A percentile compares a stretch with the other conserved stretches of the same genome.
Evolutionary conservation across 805 yeast species (phyloP).

Genomic region (Wickerhamiella azyma): DNA sequence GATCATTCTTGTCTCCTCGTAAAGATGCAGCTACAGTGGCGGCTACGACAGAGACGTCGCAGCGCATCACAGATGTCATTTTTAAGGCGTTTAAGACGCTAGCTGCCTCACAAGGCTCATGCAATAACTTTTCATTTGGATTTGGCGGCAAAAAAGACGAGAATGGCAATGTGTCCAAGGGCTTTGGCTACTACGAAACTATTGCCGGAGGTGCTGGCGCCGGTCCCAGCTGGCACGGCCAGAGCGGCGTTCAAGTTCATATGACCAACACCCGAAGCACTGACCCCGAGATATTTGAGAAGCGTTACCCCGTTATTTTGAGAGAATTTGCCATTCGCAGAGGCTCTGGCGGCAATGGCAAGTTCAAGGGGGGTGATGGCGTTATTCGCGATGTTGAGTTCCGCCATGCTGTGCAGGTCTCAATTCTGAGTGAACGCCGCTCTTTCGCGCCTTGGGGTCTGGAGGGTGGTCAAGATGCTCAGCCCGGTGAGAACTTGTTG

Average conservation of each 20-base stretch:
- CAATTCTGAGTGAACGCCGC: constrained; percentile 77
- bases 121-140: constrained; percentile 90
- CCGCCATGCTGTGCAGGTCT: constrained; percentile 53
- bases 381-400: constrained; percentile 77
- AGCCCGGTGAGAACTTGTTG: constrained; percentile 50
- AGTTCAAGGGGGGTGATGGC: constrained; percentile 70
- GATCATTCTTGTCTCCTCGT: constrained; percentile 57
- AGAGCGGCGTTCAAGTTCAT: constrained; percentile 81
- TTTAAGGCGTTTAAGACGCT: constrained; percentile 75
- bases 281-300: constrained; percentile 79
- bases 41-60: constrained; percentile 91
- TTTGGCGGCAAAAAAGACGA: constrained; percentile 40
- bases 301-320: constrained; percentile 71
- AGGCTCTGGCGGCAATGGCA: constrained; percentile 73
- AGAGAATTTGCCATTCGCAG: constrained; percentile 55
- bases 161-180: constrained; percentile 35
- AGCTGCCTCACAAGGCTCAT: constrained; percentile 94
- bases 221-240: constrained; percentile 73
- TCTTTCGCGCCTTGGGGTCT: constrained; percentile 77
- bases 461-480: constrained; percentile 67
- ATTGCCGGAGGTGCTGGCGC: constrained; percentile 97
- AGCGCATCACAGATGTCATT: constrained; percentile 80
- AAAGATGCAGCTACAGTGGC: constrained; percentile 87
- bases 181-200: constrained; percentile 87
- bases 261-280: constrained; percentile 92